phyloP scores from a whole-genome alignment of 441 rosid species.

The Populus hybrid region DNA sequence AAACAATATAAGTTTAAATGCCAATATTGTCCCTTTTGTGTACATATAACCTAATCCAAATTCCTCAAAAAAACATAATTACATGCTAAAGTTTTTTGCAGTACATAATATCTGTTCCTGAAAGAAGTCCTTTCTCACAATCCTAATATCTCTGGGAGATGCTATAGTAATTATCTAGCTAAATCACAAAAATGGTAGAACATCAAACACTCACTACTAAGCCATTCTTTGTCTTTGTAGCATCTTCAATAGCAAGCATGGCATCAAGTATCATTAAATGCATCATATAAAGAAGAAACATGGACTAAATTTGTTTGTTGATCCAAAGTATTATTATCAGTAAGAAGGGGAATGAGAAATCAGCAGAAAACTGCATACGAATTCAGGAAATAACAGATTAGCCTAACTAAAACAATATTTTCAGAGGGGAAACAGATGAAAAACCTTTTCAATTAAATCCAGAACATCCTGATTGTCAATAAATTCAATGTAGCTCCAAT shows the following conservation, averaged over 20 bases:
- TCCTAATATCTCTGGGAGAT: background rate
- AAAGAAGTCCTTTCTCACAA: background rate
- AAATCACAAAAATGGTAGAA: background rate
- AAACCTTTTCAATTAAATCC: constrained; percentile 94
- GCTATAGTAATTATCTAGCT: background rate
- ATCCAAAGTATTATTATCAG: background rate
- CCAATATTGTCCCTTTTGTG: background rate
- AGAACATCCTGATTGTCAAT: constrained; percentile 96
- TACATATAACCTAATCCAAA: background rate
- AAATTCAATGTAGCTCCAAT: constrained; percentile 97
- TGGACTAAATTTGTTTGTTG: background rate
- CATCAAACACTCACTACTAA: background rate
- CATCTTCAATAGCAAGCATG: background rate
- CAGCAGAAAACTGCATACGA: constrained; percentile 3
- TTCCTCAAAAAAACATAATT: background rate
- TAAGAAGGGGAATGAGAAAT: constrained; percentile 8
- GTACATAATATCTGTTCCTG: background rate
- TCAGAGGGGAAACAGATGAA: constrained; percentile 17
- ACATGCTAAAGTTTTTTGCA: background rate
- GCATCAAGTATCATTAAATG: background rate
- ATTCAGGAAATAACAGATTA: constrained; percentile 1
- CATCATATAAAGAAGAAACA: background rate
- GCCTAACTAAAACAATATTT: constrained; percentile 4
- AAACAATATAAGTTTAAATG: background rate
- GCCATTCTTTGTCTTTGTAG: background rate